Base-by-base conservation (phyloP, 2,329 filamentous ascomycete species). In the Thielaviopsis euricoi region DNA sequence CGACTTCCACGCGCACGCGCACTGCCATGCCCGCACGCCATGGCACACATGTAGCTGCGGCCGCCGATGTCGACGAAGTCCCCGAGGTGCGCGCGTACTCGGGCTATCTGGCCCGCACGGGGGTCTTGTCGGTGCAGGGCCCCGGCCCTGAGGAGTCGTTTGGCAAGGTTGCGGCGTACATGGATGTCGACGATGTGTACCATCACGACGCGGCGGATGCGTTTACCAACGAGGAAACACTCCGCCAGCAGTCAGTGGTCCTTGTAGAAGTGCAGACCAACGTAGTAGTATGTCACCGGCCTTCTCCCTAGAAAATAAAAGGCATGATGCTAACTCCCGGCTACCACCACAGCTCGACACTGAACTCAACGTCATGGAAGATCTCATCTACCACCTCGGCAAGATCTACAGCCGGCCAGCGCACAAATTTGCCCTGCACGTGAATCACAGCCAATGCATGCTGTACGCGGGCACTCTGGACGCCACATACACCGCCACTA, bases 371-470 rank as follows among this genome's bases (percentile, higher is more conserved):
- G 80, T 93, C 62, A 81, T 89, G 54, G 86, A 82, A 12, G 82
- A 86, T 65, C 74, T 95, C 19, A 85, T 86, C 3, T 79, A 83
- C 62, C 80, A 84, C 61, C 74, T 95, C 17, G 85, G 87, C 1
- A 77, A 80, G 60, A 81, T 88, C 52, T 95, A 89, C 67, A 82
- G 85, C 61, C 80, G 87, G 26, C 82, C 87, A 2, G 77, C 87
- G 58, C 80, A 82, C 2, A 86, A 82, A 9, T 82, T 95, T 59
- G 80, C 87, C 66, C 80, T 94, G 52, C 84, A 81, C 1, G 72
- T 95, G n/a, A 79, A 85, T 49, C 87, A 93, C 65, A 83, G 85
- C 25, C 78, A 80, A 15, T 87, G 85, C 65, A 79, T 95, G 64
- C 74, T 88, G 58, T 84, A 91, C 61, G 86, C 81, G 1, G 86